phyloP scores from a whole-genome alignment of 2,329 filamentous ascomycete genomes.

The Pseudogymnoascus pannorum region DNA sequence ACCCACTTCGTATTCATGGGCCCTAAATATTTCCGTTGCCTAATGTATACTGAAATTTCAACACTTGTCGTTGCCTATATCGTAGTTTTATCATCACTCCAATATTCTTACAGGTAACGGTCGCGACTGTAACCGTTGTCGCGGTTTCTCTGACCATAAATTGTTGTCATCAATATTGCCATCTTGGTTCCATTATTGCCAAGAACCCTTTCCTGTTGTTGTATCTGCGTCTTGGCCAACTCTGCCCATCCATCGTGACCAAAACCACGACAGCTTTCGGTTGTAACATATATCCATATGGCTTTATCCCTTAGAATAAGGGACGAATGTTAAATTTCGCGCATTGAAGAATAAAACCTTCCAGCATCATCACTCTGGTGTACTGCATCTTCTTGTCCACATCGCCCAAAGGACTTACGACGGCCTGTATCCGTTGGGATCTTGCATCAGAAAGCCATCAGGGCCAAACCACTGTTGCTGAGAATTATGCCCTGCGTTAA shows the following conservation, averaged over 20 bases:
- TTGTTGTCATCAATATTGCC: neutral
- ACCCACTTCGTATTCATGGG: neutral
- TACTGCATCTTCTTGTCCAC: neutral
- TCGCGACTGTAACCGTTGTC: neutral
- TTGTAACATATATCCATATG: neutral
- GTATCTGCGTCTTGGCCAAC: neutral
- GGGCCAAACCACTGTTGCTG: neutral
- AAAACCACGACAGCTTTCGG: neutral
- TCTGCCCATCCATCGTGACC: neutral
- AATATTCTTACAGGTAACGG: neutral
- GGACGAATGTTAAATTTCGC: neutral
- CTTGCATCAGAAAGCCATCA: neutral
- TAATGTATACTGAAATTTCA: neutral
- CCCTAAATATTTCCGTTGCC: neutral
- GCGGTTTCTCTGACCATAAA: neutral
- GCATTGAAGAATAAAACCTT: neutral
- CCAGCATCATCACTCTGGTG: neutral
- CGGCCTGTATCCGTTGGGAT: neutral
- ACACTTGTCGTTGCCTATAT: neutral
- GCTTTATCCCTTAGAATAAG: neutral
- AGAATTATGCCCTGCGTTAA: neutral
- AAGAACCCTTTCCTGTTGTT: neutral
- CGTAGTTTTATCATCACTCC: neutral
- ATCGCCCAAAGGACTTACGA: neutral
- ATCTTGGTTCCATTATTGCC: neutral